These are phyloP conservation scores for Hypoxylon rickii DNA, from an alignment of 495 filamentous ascomycete genomes.

Conservation along the genomic window DNA sequence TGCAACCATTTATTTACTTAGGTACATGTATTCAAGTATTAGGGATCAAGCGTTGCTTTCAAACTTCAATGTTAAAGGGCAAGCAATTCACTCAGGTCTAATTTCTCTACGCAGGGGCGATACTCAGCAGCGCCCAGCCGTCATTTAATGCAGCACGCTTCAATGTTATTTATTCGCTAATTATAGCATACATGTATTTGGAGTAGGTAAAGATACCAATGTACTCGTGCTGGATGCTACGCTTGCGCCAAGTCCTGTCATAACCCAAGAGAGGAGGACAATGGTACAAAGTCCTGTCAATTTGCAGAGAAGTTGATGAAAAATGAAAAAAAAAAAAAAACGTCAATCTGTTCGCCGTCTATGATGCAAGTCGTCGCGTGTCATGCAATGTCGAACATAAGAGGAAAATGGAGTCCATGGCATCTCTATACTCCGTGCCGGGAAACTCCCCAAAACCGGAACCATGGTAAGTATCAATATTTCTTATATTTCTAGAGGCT, in stretches of 20 bases:
- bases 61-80: too few relatives aligned
- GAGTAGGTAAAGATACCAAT: slow-evolving; percentile 5
- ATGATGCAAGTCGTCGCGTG: slow-evolving; percentile 27
- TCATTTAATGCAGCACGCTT: too few relatives aligned
- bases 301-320: slow-evolving; percentile 17
- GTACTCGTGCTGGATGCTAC: slow-evolving; percentile 2
- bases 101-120: too few relatives aligned
- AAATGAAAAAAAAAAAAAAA: too few relatives aligned
- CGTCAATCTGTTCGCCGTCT: slow-evolving; percentile 31
- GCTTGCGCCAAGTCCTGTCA: slow-evolving; percentile 8
- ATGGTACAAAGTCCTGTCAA: slow-evolving; percentile 12
- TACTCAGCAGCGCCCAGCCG: too few relatives aligned
- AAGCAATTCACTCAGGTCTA: too few relatives aligned
- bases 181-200: not conserved
- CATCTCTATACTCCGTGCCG: slow-evolving; percentile 19
- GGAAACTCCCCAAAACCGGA: not conserved
- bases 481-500: slow-evolving; percentile 48
- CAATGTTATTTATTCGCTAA: not conserved
- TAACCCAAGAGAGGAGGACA: slow-evolving; percentile 5
- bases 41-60: too few relatives aligned
- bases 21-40: too few relatives aligned
- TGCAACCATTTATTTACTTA: not conserved
- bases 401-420: not conserved
- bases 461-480: slow-evolving; percentile 27
- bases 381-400: slow-evolving; percentile 14